Evolutionary conservation across 176 grass and related monocot genomes (phyloP), one percentile per base, ranked within the genome.

Genomic region (Rhynchospora pubera): DNA sequence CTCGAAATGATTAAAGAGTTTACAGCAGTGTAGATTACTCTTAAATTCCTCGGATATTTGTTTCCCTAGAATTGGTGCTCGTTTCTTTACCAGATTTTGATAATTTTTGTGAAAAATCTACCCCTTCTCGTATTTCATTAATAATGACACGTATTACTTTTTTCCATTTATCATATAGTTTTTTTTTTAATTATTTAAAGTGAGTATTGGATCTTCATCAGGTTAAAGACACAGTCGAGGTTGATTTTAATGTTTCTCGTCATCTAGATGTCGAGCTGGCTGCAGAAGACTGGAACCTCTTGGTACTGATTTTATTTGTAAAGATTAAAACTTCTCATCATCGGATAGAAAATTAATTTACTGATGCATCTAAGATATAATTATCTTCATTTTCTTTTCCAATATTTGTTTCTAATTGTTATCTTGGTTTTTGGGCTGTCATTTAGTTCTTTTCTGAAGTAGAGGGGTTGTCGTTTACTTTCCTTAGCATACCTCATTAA

Each of bases 181-280:
- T 44, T 19, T n/a, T n/a, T 79, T 47, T 65, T 62, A 22, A 23
- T 22, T 72, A 9, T 75, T 52, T 15, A 75, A 74, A 75, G 21
- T 55, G 47, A 28, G 10, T 75, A 0, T 81, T 30, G 19, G 16
- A 47, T 87, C 77, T 78, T 62, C 81, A 44, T 73, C 70, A 98
- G 95, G 95, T 98, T n/a, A 98, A 91, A 85, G 95, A 98, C 83
- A 98, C 95, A 7, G 84, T 98, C 88, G 85, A 91, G 84, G 95
- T 94, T 85, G 95, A 98, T 93, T 88, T 87, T 30, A 98, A 94
- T 65, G 87, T 98, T 85, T 91, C 95, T 67, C 87, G 95, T 22
- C 92, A 93, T 91, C 84, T 98, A 83, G 85, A 88, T 79, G 79
- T 56, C 84, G 95, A 98, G 61, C 85, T 98, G 76, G 87, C 87